Base-by-base conservation (phyloP, 441 rosid genomes). In the Sinapis alba region DNA sequence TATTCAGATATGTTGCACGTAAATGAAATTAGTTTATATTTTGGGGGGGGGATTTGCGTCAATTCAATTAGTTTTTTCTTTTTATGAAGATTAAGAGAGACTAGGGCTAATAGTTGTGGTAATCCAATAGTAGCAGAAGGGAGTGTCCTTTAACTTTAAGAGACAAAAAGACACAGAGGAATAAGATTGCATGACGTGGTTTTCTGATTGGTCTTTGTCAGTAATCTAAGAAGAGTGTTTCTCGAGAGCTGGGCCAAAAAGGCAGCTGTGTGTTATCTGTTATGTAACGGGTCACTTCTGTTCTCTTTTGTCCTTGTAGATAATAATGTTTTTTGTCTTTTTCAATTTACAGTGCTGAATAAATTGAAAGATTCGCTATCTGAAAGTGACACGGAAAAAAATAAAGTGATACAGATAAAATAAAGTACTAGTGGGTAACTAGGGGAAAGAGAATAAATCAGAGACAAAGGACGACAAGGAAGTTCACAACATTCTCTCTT, bases 341-440 rank as follows among this genome's bases (percentile, higher is more conserved):
- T 45, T 21, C 20, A 47, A 16, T 12, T 57, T 13, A 66, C 62
- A 36, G 12, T 62, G 58, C 47, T 61, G 65, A 69, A 62, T 27
- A n/a, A 19, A 68, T 18, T 26, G 24, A 68, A 62, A 69, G 79
- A 76, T 76, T 76, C 74, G 70, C 54, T 76, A 53, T 62, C 59
- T 32, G 65, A 76, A 76, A 69, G 75, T 62, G 79, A 69, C 70
- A 3, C 50, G 1, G 47, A 26, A 20, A n/a, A 51, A 12, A 10
- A 28, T 15, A 15, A 50, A 38, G 69, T 69, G 79, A 69, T 47
- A 47, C 20, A 47, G 53, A 47, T 47, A 47, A 47, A 47, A 47
- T 15, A 47, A 47, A 47, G 53, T 47, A 63, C 13, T 62, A 68
- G 79, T 69, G 79, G 58, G 38, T 54, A 24, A 70, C 54, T 47